phyloP scores from a whole-genome alignment of 805 yeast genomes.

The Candida easanensis region DNA sequence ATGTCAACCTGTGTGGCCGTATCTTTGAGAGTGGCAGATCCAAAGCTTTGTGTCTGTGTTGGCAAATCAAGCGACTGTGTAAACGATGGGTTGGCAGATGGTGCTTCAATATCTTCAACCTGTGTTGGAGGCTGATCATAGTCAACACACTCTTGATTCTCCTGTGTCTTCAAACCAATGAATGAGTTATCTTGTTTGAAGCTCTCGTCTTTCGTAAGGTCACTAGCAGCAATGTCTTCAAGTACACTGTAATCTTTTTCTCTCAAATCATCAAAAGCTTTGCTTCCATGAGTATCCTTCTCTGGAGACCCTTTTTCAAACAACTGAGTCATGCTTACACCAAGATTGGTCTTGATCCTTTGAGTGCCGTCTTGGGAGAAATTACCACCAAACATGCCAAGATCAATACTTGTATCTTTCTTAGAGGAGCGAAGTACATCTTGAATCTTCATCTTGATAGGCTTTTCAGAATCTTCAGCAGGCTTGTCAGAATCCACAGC shows the following conservation, averaged over 20 bases:
- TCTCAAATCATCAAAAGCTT: slow-evolving; percentile 18
- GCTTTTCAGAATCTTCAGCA: slow-evolving; percentile 1
- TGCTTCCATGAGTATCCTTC: slow-evolving; percentile 3
- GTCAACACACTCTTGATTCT: background rate
- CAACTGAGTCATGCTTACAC: slow-evolving; percentile 22
- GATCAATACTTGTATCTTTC: slow-evolving; percentile 10
- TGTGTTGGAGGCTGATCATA: slow-evolving; percentile 14
- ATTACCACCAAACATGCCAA: slow-evolving; percentile 28
- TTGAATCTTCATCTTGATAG: slow-evolving; percentile 2
- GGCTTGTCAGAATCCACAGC: too few relatives aligned
- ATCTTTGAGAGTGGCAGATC: slow-evolving; percentile 1
- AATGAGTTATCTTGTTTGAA: slow-evolving; percentile 5
- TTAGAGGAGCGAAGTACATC: slow-evolving; percentile 2
- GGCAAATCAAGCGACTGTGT: background rate
- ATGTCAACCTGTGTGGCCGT: slow-evolving; percentile 7
- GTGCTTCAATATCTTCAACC: slow-evolving; percentile 9
- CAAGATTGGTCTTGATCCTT: slow-evolving; percentile 12
- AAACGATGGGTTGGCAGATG: slow-evolving; percentile 5
- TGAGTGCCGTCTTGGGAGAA: slow-evolving; percentile 15
- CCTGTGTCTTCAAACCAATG: background rate
- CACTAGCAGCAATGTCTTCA: slow-evolving; percentile 10
- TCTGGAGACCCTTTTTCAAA: slow-evolving; percentile 22
- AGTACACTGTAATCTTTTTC: slow-evolving; percentile 8
- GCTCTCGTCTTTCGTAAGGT: background rate
- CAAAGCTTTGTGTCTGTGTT: background rate